These are phyloP conservation scores for Ascochyta rabiei DNA, from an alignment of 2,329 filamentous ascomycete species.

Conservation along the genomic window DNA sequence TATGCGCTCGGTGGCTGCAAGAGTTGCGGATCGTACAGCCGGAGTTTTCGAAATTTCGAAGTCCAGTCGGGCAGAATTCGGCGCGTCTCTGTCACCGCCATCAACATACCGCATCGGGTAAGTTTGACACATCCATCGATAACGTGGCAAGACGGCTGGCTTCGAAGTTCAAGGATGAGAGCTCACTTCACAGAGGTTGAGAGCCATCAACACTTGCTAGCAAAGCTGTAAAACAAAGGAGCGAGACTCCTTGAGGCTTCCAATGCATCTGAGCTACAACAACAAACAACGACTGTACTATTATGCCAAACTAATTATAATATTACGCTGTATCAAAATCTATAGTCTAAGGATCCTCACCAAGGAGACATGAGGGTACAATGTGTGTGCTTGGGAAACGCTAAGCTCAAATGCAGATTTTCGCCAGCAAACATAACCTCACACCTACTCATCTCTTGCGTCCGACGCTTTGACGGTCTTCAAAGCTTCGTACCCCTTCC, in stretches of 20 bases:
- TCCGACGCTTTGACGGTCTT: constrained; percentile 16
- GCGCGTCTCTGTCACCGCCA: constrained; percentile 7
- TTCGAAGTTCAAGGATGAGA: too few relatives aligned
- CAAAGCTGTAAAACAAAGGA: too few relatives aligned
- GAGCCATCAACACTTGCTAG: too few relatives aligned
- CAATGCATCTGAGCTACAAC: too few relatives aligned
- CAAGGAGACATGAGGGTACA: constrained; percentile 4
- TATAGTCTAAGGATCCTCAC: background rate
- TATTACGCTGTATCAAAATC: background rate
- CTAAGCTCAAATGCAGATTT: background rate
- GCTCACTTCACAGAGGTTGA: too few relatives aligned
- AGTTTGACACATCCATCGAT: background rate
- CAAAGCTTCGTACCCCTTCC: constrained; percentile 30
- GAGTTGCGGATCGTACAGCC: constrained; percentile 17
- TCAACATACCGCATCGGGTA: background rate
- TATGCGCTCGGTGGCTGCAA: constrained; percentile 13
- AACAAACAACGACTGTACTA: too few relatives aligned
- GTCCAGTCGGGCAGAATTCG: constrained; percentile 3
- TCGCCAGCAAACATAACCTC: too few relatives aligned
- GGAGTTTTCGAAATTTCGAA: constrained; percentile 23
- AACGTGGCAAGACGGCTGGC: background rate
- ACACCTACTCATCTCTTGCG: background rate
- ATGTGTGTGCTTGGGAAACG: constrained; percentile 8
- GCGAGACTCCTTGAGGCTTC: too few relatives aligned
- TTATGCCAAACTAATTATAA: too few relatives aligned